Evolutionary conservation across 1,139 yeast species (phyloP), one percentile per base, ranked within the genome.

Genomic region (Pichia cactophila): DNA sequence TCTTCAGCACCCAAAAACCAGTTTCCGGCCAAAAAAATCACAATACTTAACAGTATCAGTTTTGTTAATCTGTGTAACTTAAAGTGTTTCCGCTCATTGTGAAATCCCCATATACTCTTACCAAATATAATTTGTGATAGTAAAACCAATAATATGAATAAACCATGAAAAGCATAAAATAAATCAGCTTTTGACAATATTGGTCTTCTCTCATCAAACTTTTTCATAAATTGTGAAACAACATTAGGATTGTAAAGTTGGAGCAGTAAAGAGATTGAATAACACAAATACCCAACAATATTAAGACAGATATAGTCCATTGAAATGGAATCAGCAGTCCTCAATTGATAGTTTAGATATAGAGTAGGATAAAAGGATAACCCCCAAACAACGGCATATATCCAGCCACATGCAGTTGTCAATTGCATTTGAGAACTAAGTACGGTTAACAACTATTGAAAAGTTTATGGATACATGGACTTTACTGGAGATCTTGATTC

Each of bases 311-410:
- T 59, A 50, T 69, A 74, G 52, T 75, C 80, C 4, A 68, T 54
- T 0, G 80, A 75, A 3, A 74, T 58, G 0, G 77, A 76, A 45
- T 71, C 72, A 0, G 79, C 62, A 0, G 75, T 67, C 47, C 60
- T 62, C 14, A 66, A 59, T 26, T 54, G 59, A 55, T 65, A 66
- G 49, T 74, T 73, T 12, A 71, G 61, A 12, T 67, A 43, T 5
- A 75, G 45, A 2, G 77, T 72, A 2, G 79, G 77, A 52, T 75
- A 75, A 60, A 71, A 71, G 1, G 79, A 71, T 1, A 72, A 46
- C 69, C 78, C 67, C 67, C 68, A 65, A 3, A 53, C 47, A 8
- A 60, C 47, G 3, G 66, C 69, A 51, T 64, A 65, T 2, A 54
- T 43, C 67, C 67, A 63, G 2, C 65, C 67, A 44, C 56, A 60